These are phyloP conservation scores for Ceratobasidium sp. DNA, from an alignment of 1,284 basidiomycete species.

Conservation along the genomic window DNA sequence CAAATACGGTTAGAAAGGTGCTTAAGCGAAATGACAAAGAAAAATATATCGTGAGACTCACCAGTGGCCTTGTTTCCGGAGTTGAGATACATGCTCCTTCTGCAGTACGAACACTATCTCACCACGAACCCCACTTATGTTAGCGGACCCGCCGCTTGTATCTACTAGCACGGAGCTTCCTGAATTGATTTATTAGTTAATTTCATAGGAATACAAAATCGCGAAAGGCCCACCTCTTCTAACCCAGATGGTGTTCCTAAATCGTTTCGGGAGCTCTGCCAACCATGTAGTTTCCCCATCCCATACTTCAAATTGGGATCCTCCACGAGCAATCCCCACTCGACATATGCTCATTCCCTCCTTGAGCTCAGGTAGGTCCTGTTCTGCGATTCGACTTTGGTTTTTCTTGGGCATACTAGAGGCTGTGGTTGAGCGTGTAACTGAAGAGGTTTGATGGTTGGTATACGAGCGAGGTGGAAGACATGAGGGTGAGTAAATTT, in stretches of 20 bases:
- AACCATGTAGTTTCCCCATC: constrained; percentile 23
- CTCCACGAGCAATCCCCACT: constrained; percentile 34
- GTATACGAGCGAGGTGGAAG: neutral
- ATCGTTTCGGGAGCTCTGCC: constrained; percentile 38
- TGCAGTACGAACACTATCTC: constrained; percentile 32
- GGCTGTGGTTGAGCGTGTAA: neutral
- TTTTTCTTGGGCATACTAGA: constrained; percentile 23
- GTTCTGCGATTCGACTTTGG: constrained; percentile 21
- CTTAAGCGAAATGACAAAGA: neutral
- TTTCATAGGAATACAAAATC: neutral
- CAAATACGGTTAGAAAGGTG: too few species aligned
- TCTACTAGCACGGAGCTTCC: constrained; percentile 25
- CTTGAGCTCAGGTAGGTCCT: constrained; percentile 30
- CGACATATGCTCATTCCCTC: constrained; percentile 23
- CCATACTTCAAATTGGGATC: constrained; percentile 37
- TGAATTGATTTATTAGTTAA: neutral
- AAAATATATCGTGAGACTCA: neutral
- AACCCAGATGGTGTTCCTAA: constrained; percentile 33
- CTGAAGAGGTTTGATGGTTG: too few species aligned
- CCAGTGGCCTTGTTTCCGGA: constrained; percentile 12
- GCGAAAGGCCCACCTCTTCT: constrained; percentile 15
- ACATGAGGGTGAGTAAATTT: constrained; percentile 13
- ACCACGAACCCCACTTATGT: neutral
- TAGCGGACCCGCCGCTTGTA: neutral
- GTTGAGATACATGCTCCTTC: constrained; percentile 25